Conservation (phyloP, 768 basidiomycete genomes). For the Holtermannia corniformis region DNA sequence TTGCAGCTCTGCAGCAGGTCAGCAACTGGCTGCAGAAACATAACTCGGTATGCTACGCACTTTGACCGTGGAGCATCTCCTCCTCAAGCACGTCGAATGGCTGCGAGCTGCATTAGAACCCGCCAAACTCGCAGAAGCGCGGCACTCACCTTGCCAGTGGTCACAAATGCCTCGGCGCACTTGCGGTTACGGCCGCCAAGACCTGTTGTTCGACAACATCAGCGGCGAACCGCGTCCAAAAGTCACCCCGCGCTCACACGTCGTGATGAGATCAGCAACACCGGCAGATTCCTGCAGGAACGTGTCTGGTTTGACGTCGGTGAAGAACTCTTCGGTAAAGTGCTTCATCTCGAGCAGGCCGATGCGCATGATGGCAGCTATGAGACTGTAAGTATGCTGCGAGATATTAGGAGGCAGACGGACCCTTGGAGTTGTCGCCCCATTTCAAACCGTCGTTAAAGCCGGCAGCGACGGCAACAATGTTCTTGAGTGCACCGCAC, state of each 20-base stretch:
- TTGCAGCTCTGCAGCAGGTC: slow-evolving; percentile 41
- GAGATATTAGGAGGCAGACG: not conserved
- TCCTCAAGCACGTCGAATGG: slow-evolving; percentile 45
- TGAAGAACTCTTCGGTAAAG: slow-evolving; percentile 46
- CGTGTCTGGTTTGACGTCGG: slow-evolving; percentile 42
- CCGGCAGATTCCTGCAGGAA: slow-evolving; percentile 46
- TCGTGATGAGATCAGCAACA: slow-evolving; percentile 47
- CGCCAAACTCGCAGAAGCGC: not conserved
- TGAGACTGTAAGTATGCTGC: not conserved
- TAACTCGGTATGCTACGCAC: slow-evolving; percentile 16
- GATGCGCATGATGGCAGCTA: slow-evolving; percentile 48
- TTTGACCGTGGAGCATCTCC: slow-evolving; percentile 46
- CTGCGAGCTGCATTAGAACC: too few species aligned
- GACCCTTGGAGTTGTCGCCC: slow-evolving; percentile 45
- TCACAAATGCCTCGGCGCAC: slow-evolving; percentile 44
- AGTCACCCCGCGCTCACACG: slow-evolving; percentile 33
- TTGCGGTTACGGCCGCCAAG: slow-evolving; percentile 38
- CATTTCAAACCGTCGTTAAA: slow-evolving; percentile 45
- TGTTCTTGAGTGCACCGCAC: slow-evolving; percentile 47
- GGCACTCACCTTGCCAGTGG: slow-evolving; percentile 42
- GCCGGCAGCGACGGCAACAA: slow-evolving; percentile 47
- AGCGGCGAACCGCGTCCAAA: not conserved
- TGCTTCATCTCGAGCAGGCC: slow-evolving; percentile 47
- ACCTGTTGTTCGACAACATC: slow-evolving; percentile 8
- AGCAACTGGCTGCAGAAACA: slow-evolving; percentile 6